A percentile compares a stretch with the other conserved stretches of the same genome.
phyloP scores from a whole-genome alignment of 495 filamentous ascomycete species.

The Haplographium delicatum region DNA sequence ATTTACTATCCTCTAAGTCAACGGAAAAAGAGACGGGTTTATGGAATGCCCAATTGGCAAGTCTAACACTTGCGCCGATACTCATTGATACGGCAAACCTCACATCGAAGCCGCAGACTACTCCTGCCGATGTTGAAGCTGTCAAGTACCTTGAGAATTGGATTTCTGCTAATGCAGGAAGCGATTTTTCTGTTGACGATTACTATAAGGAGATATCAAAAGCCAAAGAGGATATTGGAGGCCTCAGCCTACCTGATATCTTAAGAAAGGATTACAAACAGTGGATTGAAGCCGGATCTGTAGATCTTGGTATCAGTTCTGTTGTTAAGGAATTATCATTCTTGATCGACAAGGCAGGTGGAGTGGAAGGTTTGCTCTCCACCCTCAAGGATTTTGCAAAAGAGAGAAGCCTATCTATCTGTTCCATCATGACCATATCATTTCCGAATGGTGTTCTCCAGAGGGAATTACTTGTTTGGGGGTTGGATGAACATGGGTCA shows the following conservation, averaged over 20 bases:
- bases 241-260: slow-evolving; percentile 65
- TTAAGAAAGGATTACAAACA: slow-evolving; percentile 90
- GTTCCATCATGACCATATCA: slow-evolving; percentile 71
- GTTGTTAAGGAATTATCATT: slow-evolving; percentile 63
- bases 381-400: slow-evolving; percentile 47
- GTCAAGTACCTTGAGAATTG: slow-evolving; percentile 57
- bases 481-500: slow-evolving; percentile 36
- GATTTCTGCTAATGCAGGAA: slow-evolving; percentile 18
- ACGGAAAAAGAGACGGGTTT: neutral
- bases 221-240: slow-evolving; percentile 68
- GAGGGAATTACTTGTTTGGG: slow-evolving; percentile 73
- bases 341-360: slow-evolving; percentile 51
- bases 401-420: slow-evolving; percentile 56
- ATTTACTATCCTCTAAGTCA: slow-evolving; percentile 23
- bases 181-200: slow-evolving; percentile 44
- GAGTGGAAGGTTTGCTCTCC: slow-evolving; percentile 42
- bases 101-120: slow-evolving; percentile 63
- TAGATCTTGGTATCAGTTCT: slow-evolving; percentile 68
- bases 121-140: slow-evolving; percentile 59
- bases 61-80: slow-evolving; percentile 73
- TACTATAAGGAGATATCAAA: slow-evolving; percentile 60
- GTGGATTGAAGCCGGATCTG: slow-evolving; percentile 55
- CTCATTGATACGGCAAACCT: slow-evolving; percentile 83
- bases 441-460: slow-evolving; percentile 49
- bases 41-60: slow-evolving; percentile 60